These are phyloP conservation scores for Theileria orientalis DNA, from an alignment of 169 alveolate genomes.

Conservation along the genomic window DNA sequence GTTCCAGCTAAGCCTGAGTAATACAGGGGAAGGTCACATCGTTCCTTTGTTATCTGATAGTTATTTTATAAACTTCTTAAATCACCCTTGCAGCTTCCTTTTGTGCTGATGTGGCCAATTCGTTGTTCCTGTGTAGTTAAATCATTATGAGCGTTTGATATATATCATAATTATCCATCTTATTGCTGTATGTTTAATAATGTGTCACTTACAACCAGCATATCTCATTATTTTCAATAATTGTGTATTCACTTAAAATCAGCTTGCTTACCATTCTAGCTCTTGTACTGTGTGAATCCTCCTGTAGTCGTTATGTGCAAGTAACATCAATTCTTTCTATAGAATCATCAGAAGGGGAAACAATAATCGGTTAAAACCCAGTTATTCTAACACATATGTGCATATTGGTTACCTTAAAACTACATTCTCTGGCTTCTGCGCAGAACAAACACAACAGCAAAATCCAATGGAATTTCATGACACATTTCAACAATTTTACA, in stretches of 20 bases:
- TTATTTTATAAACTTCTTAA: background rate
- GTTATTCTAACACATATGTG: too few relatives aligned
- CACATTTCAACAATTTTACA: too few relatives aligned
- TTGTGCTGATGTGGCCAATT: conserved; percentile 29
- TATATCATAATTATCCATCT: background rate
- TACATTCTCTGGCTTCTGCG: background rate
- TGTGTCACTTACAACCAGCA: background rate
- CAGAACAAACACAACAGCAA: background rate
- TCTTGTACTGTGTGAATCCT: conserved; percentile 44
- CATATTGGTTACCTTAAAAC: background rate
- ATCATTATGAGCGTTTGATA: too few relatives aligned
- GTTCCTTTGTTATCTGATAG: conserved; percentile 17
- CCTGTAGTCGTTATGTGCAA: conserved; percentile 54
- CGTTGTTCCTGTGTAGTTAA: conserved; percentile 20
- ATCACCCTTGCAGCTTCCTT: conserved; percentile 24
- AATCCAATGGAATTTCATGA: background rate
- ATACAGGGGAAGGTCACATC: conserved; percentile 51
- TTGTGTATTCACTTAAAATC: background rate
- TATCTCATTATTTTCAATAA: background rate
- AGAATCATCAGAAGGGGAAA: background rate
- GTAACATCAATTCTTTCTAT: conserved; percentile 44
- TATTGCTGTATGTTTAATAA: background rate
- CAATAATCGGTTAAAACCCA: background rate
- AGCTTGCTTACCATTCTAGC: conserved; percentile 34
- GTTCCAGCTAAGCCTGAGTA: conserved; percentile 60